Evolutionary conservation across 805 yeast species (phyloP), one percentile per base, ranked within the genome.

Genomic region (Wickerhamomyces rabaulensis): DNA sequence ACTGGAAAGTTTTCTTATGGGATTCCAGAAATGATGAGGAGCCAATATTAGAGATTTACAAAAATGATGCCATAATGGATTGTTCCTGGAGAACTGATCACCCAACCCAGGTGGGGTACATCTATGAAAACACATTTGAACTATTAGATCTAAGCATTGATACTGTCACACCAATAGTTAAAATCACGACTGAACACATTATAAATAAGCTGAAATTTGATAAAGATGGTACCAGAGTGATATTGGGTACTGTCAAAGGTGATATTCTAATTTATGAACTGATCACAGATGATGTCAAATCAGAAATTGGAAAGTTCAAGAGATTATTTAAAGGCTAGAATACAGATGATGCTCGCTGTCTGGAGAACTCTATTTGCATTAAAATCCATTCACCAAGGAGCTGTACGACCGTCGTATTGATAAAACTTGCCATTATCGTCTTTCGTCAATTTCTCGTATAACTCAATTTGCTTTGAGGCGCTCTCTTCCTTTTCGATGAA

Each of bases 1-100:
- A 67, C 38, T 66, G 68, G 65, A 56, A 54, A 20, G 55, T 64
- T 9, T 50, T 43, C 19, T 27, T 65, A 7, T 64, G 67, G 67
- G 61, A 57, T 27, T 26, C 51, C 4, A 46, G 49, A 19, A 13
- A 40, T 1, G 55, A 49, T 1, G 44, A 45, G 2, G 33, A 39
- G 16, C 64, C 66, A 3, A 9, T 61, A 2, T 26, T 57, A 22
- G 49, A 49, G 4, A 47, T 65, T 3, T 55, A 57, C 39, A 56
- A 61, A 20, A 55, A 56, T 6, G 58, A 52, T 39, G 42, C 61
- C 1, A 57, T 65, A 2, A 51, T 63, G 58, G 63, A 54, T 40
- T 52, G 56, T 17, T 31, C 41, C 13, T 66, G 65, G 62, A 50
- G 67, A 22, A 61, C 61, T 1, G 39, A 39, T 6, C 35, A 56